Evolutionary conservation across 108 stramenopile genomes (phyloP).

Genomic region (Heterococcus sp.): DNA sequence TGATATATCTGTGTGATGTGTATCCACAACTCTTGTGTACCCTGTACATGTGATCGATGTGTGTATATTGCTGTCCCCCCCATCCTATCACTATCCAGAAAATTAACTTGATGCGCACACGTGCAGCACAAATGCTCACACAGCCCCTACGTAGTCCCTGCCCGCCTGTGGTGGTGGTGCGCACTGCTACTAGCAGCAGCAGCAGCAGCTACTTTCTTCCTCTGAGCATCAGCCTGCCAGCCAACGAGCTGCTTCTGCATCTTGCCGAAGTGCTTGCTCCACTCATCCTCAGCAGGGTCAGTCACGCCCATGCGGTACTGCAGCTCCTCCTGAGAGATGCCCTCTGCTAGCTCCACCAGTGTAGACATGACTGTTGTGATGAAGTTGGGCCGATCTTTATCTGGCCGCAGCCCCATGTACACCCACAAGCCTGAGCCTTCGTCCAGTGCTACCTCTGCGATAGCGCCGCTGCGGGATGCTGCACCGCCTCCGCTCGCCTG

Average conservation of each 20-base stretch:
- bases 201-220: background rate
- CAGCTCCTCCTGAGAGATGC: slow-evolving; percentile 40
- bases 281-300: slow-evolving; percentile 22
- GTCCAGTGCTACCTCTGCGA: slow-evolving; percentile 43
- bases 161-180: too few species aligned
- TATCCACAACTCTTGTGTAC: too few species aligned
- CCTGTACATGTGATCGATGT: too few species aligned
- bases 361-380: slow-evolving; percentile 43
- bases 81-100: too few species aligned
- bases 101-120: too few species aligned
- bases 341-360: slow-evolving; percentile 44
- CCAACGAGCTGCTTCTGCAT: background rate
- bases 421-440: slow-evolving; percentile 39
- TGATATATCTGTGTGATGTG: too few species aligned
- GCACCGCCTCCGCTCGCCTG: background rate
- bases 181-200: background rate
- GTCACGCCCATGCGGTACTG: slow-evolving; percentile 39
- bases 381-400: slow-evolving; percentile 49
- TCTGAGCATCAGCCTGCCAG: background rate
- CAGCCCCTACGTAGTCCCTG: too few species aligned
- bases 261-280: slow-evolving; percentile 13
- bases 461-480: background rate
- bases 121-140: too few species aligned
- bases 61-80: too few species aligned
- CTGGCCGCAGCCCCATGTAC: slow-evolving; percentile 42